These are phyloP conservation scores for Strigomonas oncopelti DNA, from an alignment of 208 protist genomes.

Conservation along the genomic window DNA sequence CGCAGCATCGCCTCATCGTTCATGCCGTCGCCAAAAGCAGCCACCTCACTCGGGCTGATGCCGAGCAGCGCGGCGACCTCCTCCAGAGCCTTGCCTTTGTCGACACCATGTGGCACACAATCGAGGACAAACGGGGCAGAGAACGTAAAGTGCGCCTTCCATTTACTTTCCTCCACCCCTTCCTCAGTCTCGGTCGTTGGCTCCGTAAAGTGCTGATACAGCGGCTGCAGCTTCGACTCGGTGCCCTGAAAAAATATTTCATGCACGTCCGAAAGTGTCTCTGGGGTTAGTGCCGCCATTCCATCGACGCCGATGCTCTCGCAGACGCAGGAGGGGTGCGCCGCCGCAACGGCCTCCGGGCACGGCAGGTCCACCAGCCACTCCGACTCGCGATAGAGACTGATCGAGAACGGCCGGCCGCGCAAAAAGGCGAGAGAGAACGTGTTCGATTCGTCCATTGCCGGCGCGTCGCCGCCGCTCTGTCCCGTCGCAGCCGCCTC, in stretches of 20 bases:
- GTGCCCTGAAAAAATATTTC: slow-evolving; percentile 13
- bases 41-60: slow-evolving; percentile 21
- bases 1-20: slow-evolving; percentile 62
- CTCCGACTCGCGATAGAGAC: slow-evolving; percentile 30
- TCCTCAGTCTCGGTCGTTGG: not conserved
- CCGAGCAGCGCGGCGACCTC: slow-evolving; percentile 33
- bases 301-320: slow-evolving; percentile 19
- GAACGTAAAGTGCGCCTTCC: slow-evolving; percentile 23
- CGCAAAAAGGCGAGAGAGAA: not conserved
- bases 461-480: too few relatives aligned
- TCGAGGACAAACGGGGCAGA: slow-evolving; percentile 46
- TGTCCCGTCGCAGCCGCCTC: too few relatives aligned
- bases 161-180: not conserved
- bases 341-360: slow-evolving; percentile 17
- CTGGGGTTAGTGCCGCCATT: slow-evolving; percentile 7
- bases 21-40: slow-evolving; percentile 76
- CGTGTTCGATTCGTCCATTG: not conserved
- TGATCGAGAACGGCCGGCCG: slow-evolving; percentile 16
- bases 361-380: slow-evolving; percentile 26
- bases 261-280: not conserved
- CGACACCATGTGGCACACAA: slow-evolving; percentile 20
- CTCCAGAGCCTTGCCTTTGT: slow-evolving; percentile 52
- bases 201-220: slow-evolving; percentile 13
- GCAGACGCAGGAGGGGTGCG: slow-evolving; percentile 18
- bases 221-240: not conserved